phyloP scores from a whole-genome alignment of 2,329 filamentous ascomycete genomes.

The Chaetomiaceae sp. region DNA sequence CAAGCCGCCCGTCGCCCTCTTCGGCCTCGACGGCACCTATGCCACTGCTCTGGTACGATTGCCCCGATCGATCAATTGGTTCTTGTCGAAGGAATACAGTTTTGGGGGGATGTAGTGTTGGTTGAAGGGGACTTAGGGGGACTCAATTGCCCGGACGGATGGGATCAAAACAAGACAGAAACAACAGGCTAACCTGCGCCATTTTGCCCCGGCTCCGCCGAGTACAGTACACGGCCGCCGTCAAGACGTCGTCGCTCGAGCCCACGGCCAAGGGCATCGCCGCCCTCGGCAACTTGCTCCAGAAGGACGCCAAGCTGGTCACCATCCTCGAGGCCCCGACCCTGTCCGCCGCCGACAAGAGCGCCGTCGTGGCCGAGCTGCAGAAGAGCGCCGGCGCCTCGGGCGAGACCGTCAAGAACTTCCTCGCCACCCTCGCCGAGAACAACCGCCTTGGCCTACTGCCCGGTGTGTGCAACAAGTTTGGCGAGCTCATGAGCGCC shows the following conservation, averaged over 20 bases:
- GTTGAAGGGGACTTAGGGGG: background rate
- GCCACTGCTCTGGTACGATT: constrained; percentile 89
- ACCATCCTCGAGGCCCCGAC: constrained; percentile 75
- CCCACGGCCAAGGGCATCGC: constrained; percentile 75
- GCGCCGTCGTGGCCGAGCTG: constrained; percentile 79
- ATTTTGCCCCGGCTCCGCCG: constrained; percentile 31
- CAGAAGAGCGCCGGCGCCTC: constrained; percentile 71
- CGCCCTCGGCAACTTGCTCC: constrained; percentile 65
- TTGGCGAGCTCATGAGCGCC: constrained; percentile 79
- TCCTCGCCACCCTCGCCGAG: constrained; percentile 83
- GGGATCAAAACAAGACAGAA: constrained; percentile 21
- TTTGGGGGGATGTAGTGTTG: background rate
- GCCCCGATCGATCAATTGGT: constrained; percentile 7
- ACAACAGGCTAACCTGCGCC: constrained; percentile 32
- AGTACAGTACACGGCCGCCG: constrained; percentile 91
- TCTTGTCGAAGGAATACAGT: background rate
- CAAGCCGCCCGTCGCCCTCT: constrained; percentile 86
- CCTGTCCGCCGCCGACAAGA: constrained; percentile 74
- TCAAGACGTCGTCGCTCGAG: constrained; percentile 83
- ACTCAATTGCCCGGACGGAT: background rate
- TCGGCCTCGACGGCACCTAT: constrained; percentile 96
- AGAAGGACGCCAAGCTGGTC: constrained; percentile 77
- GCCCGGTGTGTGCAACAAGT: constrained; percentile 81
- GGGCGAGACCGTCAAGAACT: constrained; percentile 88
- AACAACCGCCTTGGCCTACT: constrained; percentile 92